Conservation (phyloP, 1,139 yeast species). For the Kazachstania sp. region DNA sequence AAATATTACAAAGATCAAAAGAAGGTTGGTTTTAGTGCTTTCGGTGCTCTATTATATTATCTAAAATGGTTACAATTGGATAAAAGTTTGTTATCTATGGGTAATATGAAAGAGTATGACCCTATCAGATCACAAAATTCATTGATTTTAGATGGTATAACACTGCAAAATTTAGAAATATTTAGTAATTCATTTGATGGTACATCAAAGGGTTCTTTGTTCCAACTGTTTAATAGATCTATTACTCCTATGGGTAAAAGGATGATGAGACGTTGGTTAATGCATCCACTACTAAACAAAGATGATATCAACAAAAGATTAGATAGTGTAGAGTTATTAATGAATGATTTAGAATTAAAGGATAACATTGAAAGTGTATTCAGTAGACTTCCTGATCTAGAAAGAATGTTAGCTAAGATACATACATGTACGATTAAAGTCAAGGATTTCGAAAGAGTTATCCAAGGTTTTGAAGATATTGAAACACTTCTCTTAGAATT, state of each 20-base stretch:
- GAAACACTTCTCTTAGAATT: constrained; percentile 40
- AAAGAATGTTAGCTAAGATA: constrained; percentile 75
- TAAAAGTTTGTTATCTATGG: constrained; percentile 63
- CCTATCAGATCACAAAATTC: constrained; percentile 54
- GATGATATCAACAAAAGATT: constrained; percentile 59
- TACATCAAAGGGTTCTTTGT: constrained; percentile 79
- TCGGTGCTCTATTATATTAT: constrained; percentile 84
- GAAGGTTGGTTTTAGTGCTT: constrained; percentile 61
- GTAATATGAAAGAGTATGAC: constrained; percentile 64
- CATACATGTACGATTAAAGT: constrained; percentile 77
- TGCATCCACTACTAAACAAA: constrained; percentile 68
- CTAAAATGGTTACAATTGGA: constrained; percentile 72
- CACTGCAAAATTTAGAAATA: constrained; percentile 81
- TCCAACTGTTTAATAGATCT: constrained; percentile 72
- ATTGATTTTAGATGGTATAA: constrained; percentile 82
- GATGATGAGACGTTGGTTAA: constrained; percentile 71
- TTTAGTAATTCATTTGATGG: constrained; percentile 86
- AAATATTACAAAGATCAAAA: constrained; percentile 43
- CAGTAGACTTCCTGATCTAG: constrained; percentile 72
- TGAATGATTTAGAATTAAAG: constrained; percentile 53
- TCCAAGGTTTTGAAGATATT: constrained; percentile 70
- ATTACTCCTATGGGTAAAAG: constrained; percentile 92
- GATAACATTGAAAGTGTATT: constrained; percentile 50
- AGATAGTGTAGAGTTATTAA: constrained; percentile 71
- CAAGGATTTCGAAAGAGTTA: constrained; percentile 73